These are phyloP conservation scores for Myotisia sp. DNA, from an alignment of 2,329 filamentous ascomycete species.

Conservation along the genomic window DNA sequence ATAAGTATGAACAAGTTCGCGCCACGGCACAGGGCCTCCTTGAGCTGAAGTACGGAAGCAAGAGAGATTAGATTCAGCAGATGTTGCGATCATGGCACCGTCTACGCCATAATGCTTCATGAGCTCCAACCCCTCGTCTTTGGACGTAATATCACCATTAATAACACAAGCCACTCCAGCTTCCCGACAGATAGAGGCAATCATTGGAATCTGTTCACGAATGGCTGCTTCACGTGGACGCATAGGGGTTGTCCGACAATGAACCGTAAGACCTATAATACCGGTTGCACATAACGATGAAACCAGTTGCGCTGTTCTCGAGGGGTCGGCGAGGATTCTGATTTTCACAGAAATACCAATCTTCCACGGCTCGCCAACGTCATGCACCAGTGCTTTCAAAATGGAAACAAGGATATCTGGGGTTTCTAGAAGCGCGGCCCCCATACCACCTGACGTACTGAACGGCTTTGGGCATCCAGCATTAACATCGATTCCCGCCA, in stretches of 20 bases:
- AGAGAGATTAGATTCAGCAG: slow-evolving; percentile 80
- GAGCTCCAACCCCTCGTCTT: slow-evolving; percentile 57
- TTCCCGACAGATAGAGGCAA: slow-evolving; percentile 64
- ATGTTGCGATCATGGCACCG: slow-evolving; percentile 91
- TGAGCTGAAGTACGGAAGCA: slow-evolving; percentile 59
- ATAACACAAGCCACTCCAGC: slow-evolving; percentile 84
- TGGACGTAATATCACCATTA: slow-evolving; percentile 77
- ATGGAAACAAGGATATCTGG: slow-evolving; percentile 76
- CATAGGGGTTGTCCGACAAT: slow-evolving; percentile 95
- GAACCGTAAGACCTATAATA: slow-evolving; percentile 81
- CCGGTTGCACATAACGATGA: slow-evolving; percentile 67
- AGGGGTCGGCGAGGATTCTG: slow-evolving; percentile 62
- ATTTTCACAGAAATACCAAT: slow-evolving; percentile 98
- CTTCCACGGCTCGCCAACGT: slow-evolving; percentile 61
- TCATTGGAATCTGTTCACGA: slow-evolving; percentile 70
- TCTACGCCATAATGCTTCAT: slow-evolving; percentile 72
- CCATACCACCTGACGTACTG: slow-evolving; percentile 87
- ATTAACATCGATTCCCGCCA: slow-evolving; percentile 91
- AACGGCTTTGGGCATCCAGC: slow-evolving; percentile 98
- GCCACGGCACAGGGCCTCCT: slow-evolving; percentile 61
- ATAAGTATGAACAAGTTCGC: slow-evolving; percentile 63
- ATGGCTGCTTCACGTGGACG: slow-evolving; percentile 77
- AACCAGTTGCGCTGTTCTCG: slow-evolving; percentile 64
- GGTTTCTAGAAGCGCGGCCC: slow-evolving; percentile 71
- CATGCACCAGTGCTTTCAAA: slow-evolving; percentile 62